Base-by-base conservation (phyloP, 352 stramenopile species). In the Pythium scleroteichum region DNA sequence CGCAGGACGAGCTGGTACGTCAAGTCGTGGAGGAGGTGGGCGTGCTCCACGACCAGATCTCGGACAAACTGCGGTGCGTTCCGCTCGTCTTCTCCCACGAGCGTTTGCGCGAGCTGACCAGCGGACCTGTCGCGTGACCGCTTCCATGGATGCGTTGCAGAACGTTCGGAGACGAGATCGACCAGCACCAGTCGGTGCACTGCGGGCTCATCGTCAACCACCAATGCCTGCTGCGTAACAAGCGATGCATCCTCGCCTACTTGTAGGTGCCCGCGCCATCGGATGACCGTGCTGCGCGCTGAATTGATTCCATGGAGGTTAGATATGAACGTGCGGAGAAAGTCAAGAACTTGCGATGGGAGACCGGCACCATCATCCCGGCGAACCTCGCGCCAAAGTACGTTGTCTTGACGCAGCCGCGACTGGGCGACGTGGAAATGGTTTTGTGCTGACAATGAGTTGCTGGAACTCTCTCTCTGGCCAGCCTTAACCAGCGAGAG, bases 201-300 rank as follows among this genome's bases (percentile, higher is more conserved):
- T 92, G 84, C 55, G 77, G 82, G 2, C 70, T 97, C n/a, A 83
- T 95, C 55, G 78, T 97, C 56, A 95, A 79, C 63, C 87, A 96
- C 68, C 84, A 96, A 75, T 93, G 84, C 59, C 68, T 97, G 24
- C 71, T 96, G 58, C 88, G 87, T 61, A 96, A 97, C 73, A 97
- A 96, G 69, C 87, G 90, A 35, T 96, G 85, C 56, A 55, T 96
- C 10, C 68, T 97, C 27, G 81, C 88, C 1, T 97, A 97, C 54
- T 55, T 96, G 82, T 96, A 24, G 13, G 54, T 54, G 13, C 24
- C 16, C n/a, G 2, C 9, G 14, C 5, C 27, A 27, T 19, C 9
- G 20, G 13, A 17, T 26, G 27, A 19, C 19, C 5, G 5, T 42
- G 3, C 24, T 24, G 24, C 27, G 19, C 17, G 35, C 26, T 23